Evolutionary conservation across 306 rosid species (phyloP).

Genomic region (Acacia confusa): DNA sequence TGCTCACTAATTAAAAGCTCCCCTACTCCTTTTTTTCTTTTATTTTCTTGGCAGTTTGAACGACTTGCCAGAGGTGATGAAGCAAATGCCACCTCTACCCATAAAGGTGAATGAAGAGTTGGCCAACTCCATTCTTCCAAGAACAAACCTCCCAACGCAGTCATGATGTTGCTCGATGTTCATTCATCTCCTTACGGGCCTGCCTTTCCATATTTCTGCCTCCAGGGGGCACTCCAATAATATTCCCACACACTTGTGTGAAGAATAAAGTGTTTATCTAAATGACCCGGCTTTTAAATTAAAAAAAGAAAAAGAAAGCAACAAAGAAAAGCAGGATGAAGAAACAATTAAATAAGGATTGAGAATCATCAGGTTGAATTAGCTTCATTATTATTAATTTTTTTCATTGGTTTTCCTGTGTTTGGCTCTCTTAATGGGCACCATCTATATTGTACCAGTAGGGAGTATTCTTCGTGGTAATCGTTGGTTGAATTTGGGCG

Average conservation of each 20-base stretch:
- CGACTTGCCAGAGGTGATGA: conserved; percentile 86
- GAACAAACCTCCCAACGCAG: conserved; percentile 54
- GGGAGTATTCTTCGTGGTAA: conserved; percentile 43
- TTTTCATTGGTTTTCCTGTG: conserved; percentile 26
- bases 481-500: conserved; percentile 40
- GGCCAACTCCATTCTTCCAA: conserved; percentile 75
- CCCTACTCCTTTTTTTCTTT: neutral
- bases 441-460: conserved; percentile 36
- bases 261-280: conserved; percentile 35
- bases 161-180: conserved; percentile 43
- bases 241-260: conserved; percentile 20
- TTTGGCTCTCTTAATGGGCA: conserved; percentile 36
- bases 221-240: conserved; percentile 22
- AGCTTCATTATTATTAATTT: conserved; percentile 30
- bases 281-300: conserved; percentile 42
- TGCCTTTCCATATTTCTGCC: conserved; percentile 33
- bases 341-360: conserved; percentile 37
- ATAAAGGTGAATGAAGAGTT: conserved; percentile 89
- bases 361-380: conserved; percentile 39
- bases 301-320: neutral
- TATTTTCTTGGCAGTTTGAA: conserved; percentile 46
- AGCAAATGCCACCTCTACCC: conserved; percentile 95
- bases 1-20: neutral
- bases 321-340: neutral
- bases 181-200: conserved; percentile 20